Base-by-base conservation (phyloP, 2,329 filamentous ascomycete genomes). In the Pseudocercospora pini-densiflorae region DNA sequence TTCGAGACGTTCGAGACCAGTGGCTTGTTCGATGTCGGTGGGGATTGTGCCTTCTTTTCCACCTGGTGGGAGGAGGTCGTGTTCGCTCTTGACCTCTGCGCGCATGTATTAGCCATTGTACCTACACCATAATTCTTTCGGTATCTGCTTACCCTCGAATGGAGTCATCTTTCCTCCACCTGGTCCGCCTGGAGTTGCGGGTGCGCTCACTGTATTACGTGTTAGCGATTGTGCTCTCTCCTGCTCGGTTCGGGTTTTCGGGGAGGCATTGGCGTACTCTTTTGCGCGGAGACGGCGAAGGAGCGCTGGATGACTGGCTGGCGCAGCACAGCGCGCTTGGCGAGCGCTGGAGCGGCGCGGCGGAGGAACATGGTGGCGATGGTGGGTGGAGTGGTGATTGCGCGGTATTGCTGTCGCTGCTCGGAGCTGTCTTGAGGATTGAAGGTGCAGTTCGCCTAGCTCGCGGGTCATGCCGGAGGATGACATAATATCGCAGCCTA, bases 1-100 rank as follows among this genome's bases (percentile, higher is more conserved):
- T 84, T 99, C 95, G 75, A 99, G 88, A 88, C 95, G 94, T 87
- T 99, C 95, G 68, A 98, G 87, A 92, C 95, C 95, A 75, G 95
- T 98, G 67, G 95, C 85, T 83, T 99, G 95, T 82, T 98, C 93
- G 79, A 97, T 82, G 83, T 99, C 95, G 83, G 92, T 96, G 73
- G 95, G 93, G 73, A 99, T 86, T 80, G 91, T 92, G 79, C 95
- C 94, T 71, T 89, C 84, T 75, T 87, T 81, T 76, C 91, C 93
- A 85, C 95, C 95, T 36, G 93, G 92, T 71, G 91, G 88, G 72
- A 96, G 74, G 67, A 99, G 92, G 81, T 99, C 95, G n/a, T 88
- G 86, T 73, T 91, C 87, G 72, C 79, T 83, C 84, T 90, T 90
- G 84, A 99, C 88, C 76, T 98, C 95, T 99, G 81, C 74, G 47